Base-by-base conservation (phyloP, 2,329 filamentous ascomycete species). In the Cercospora sp. region DNA sequence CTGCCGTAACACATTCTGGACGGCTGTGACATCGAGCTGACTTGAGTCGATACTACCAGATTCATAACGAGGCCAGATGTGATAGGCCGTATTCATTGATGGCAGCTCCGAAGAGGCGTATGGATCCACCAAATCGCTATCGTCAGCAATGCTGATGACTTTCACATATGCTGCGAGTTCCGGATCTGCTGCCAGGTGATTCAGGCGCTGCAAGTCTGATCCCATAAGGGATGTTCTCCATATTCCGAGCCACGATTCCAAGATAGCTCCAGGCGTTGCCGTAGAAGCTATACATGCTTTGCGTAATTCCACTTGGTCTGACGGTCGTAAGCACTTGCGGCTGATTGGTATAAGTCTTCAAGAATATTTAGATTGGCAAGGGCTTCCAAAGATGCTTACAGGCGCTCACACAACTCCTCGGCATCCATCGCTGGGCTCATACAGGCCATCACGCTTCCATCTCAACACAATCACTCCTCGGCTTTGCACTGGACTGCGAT, bases 51-150 rank as follows among this genome's bases (percentile, higher is more conserved):
- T 18, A 33, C 6, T 36, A 3, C 57, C 57, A 36, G 26, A 9
- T 7, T 60, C 57, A 23, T 18, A n/a, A 20, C 57, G 26, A 31
- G 57, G 57, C 57, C 57, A 60, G 57, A 60, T 60, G 23, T 60
- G 20, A 16, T 60, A 60, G 12, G 30, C 28, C 28, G 28, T 30
- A 30, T 30, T 8, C 28, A 30, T 36, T n/a, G n/a, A n/a, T 30
- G 57, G 57, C 8, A 31, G 57, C 31, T 31, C 28, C 16, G 26
- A 60, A 36, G 26, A 20, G 18, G 18, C 9, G 26, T 31, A 60
- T 10, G 57, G 57, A 23, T 60, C 57, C 10, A 60, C 9, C 30
- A 13, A 9, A 1, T 60, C 57, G 31, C 26, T 60, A 36, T 60
- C 57, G 30, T 60, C 57, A 5, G 57, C 20, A 10, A 60, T 60